Conservation (phyloP, 148 eudicot species). For the Polygonum maritimum region DNA sequence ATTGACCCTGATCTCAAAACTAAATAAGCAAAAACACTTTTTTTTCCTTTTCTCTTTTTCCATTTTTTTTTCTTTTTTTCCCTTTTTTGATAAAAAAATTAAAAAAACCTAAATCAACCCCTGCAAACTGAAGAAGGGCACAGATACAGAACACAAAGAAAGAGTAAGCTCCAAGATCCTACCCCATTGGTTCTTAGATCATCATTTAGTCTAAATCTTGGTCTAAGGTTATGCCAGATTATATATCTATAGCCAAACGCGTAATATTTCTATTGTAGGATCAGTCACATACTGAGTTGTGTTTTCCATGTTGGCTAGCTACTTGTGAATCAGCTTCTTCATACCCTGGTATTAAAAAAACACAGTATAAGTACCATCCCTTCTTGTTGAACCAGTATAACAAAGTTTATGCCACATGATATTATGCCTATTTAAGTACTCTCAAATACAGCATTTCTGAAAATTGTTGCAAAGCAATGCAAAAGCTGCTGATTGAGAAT, state of each 20-base stretch:
- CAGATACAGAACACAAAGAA: background rate
- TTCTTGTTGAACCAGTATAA: background rate
- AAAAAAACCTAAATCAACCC: background rate
- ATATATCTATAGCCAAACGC: background rate
- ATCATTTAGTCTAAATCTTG: background rate
- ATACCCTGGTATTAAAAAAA: background rate
- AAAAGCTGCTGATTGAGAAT: background rate
- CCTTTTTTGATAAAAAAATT: background rate
- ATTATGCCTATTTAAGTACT: background rate
- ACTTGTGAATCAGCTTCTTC: background rate
- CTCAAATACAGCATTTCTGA: background rate
- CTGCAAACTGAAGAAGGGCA: background rate
- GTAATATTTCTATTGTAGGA: background rate
- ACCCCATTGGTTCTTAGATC: background rate
- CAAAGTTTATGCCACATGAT: background rate
- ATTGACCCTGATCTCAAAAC: background rate
- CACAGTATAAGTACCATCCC: background rate
- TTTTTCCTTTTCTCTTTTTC: background rate
- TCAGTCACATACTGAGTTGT: background rate
- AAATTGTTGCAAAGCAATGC: background rate
- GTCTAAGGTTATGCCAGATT: slow-evolving; percentile 2
- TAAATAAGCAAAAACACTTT: background rate
- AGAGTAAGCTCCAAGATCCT: background rate
- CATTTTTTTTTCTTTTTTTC: background rate
- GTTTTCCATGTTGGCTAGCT: background rate